These are phyloP conservation scores for Lonicera japonica DNA, from an alignment of 129 eudicot species.

Conservation along the genomic window DNA sequence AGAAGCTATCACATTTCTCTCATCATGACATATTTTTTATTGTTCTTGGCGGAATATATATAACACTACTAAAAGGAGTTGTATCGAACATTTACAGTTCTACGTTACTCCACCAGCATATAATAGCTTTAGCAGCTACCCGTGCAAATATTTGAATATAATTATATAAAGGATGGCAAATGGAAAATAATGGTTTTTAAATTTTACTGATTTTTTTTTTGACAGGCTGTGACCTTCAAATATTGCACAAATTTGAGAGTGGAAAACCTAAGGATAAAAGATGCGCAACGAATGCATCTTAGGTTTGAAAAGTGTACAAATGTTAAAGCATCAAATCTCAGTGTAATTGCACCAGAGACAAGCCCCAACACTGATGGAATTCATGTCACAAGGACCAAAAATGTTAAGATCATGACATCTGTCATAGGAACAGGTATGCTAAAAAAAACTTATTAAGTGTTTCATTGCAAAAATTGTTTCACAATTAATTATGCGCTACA, in stretches of 20 bases:
- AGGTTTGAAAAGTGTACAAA: slow-evolving; percentile 32
- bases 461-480: background rate
- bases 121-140: too few relatives aligned
- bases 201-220: background rate
- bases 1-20: too few relatives aligned
- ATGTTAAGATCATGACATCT: slow-evolving; percentile 40
- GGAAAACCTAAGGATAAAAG: slow-evolving; percentile 30
- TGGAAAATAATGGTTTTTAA: background rate
- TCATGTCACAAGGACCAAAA: slow-evolving; percentile 51
- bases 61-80: too few relatives aligned
- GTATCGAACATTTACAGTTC: too few relatives aligned
- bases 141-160: background rate
- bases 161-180: too few relatives aligned
- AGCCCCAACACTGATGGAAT: slow-evolving; percentile 97
- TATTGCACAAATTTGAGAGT: slow-evolving; percentile 54
- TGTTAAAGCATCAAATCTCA: slow-evolving; percentile 53
- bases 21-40: too few relatives aligned
- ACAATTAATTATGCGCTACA: background rate
- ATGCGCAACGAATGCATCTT: slow-evolving; percentile 86
- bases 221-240: slow-evolving; percentile 65
- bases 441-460: too few relatives aligned
- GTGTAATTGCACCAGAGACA: slow-evolving; percentile 47
- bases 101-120: too few relatives aligned
- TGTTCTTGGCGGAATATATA: too few relatives aligned
- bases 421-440: slow-evolving; percentile 41